Conservation (phyloP, 306 rosid species). For the Pyrus betulifolia region DNA sequence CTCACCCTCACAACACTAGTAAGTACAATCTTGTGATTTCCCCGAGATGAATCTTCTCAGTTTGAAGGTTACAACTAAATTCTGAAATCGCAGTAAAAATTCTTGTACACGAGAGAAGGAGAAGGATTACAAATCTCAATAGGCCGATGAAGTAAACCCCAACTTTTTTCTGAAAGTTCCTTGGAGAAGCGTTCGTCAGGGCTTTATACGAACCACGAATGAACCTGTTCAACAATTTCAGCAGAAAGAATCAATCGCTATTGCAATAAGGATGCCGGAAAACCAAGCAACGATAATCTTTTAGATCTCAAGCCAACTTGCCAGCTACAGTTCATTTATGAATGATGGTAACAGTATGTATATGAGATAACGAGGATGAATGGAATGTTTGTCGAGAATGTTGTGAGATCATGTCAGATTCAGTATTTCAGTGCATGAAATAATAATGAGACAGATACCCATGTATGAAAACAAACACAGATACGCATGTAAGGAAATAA, state of each 20-base stretch:
- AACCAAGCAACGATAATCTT: not conserved
- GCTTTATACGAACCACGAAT: conserved; percentile 87
- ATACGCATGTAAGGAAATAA: not conserved
- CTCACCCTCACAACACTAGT: not conserved
- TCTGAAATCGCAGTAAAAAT: not conserved
- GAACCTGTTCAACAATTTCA: conserved; percentile 56
- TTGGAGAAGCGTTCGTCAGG: conserved; percentile 26
- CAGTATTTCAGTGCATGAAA: not conserved
- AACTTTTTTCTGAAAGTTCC: not conserved
- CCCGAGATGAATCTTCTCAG: not conserved
- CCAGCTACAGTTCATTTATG: not conserved
- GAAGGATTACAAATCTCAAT: conserved; percentile 1
- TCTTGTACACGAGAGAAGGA: not conserved
- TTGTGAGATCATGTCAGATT: not conserved
- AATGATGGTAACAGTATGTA: not conserved
- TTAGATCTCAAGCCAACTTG: not conserved
- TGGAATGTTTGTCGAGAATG: not conserved
- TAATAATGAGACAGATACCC: not conserved
- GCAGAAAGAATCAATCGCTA: not conserved
- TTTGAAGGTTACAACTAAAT: not conserved
- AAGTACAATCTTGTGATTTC: not conserved
- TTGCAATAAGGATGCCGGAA: conserved; percentile 8
- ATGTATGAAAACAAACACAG: not conserved
- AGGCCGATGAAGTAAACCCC: conserved; percentile 4
- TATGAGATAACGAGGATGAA: not conserved